These are phyloP conservation scores for Cyclostephanos invisitatus DNA, from an alignment of 108 stramenopile species.

Conservation along the genomic window DNA sequence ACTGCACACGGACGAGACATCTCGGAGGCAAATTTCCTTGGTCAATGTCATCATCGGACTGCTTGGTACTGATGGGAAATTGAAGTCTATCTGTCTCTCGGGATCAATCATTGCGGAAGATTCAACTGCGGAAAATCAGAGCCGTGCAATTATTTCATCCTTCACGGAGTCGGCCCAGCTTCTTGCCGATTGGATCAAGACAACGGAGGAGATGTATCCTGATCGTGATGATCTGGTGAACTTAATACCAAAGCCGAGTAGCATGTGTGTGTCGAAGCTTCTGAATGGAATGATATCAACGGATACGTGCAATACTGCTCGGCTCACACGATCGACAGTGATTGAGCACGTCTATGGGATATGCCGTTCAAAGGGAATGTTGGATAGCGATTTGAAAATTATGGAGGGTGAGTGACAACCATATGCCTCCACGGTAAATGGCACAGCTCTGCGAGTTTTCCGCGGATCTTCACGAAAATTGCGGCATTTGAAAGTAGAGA, in stretches of 20 bases:
- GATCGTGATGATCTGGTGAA: not conserved
- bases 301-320: not conserved
- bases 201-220: constrained; percentile 4
- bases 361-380: not conserved
- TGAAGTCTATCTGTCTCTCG: constrained; percentile 1
- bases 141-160: constrained; percentile 4
- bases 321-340: not conserved
- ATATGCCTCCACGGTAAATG: no score
- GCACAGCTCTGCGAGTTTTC: not conserved
- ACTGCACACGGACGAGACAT: constrained; percentile 15
- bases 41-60: constrained; percentile 12
- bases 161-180: constrained; percentile 1
- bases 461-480: not conserved
- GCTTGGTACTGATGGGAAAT: not conserved
- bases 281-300: not conserved
- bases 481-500: constrained; percentile 1
- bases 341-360: constrained; percentile 2
- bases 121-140: constrained; percentile 8
- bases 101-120: constrained; percentile 6
- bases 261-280: not conserved
- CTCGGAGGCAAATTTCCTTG: constrained; percentile 8
- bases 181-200: constrained; percentile 5
- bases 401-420: no score
- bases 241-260: not conserved
- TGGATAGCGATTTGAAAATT: no score